A percentile compares a stretch with the other conserved stretches of the same genome.
phyloP scores from a whole-genome alignment of 345 rosid genomes.

The Combretum micranthum region DNA sequence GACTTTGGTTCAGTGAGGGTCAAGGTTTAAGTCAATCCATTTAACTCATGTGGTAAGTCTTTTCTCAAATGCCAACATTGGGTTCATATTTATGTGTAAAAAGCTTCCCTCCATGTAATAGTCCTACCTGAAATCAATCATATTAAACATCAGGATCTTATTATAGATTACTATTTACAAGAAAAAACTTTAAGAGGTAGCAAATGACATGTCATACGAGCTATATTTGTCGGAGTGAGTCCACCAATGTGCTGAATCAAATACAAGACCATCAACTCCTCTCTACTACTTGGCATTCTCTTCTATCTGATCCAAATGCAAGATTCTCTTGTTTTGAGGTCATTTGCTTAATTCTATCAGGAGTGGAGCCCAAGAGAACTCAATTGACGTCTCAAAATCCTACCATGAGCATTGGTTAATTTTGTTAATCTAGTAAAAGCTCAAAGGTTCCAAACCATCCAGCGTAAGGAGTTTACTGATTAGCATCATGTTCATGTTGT shows the following conservation, averaged over 20 bases:
- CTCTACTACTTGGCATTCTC: slow-evolving; percentile 94
- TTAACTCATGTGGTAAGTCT: slow-evolving; percentile 70
- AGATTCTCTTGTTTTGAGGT: slow-evolving; percentile 44
- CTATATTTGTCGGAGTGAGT: slow-evolving; percentile 73
- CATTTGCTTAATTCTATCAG: slow-evolving; percentile 75
- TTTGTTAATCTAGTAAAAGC: not conserved
- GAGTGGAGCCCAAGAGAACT: slow-evolving; percentile 89
- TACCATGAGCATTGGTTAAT: slow-evolving; percentile 3
- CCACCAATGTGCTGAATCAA: slow-evolving; percentile 99
- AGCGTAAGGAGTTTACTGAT: too few species aligned
- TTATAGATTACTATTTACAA: not conserved
- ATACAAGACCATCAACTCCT: slow-evolving; percentile 73
- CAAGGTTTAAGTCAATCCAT: slow-evolving; percentile 57
- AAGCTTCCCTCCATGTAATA: slow-evolving; percentile 53
- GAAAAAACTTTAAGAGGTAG: not conserved
- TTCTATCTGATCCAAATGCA: slow-evolving; percentile 83
- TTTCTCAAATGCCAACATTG: slow-evolving; percentile 64
- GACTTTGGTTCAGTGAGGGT: slow-evolving; percentile 46
- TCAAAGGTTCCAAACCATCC: not conserved
- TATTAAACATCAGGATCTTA: not conserved
- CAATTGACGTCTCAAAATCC: slow-evolving; percentile 80
- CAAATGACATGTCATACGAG: slow-evolving; percentile 41
- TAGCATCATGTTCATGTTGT: too few species aligned
- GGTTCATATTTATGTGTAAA: slow-evolving; percentile 40
- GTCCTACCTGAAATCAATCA: slow-evolving; percentile 50